These are phyloP conservation scores for Fusarium sp. DNA, from an alignment of 2,329 filamentous ascomycete genomes.

Conservation along the genomic window DNA sequence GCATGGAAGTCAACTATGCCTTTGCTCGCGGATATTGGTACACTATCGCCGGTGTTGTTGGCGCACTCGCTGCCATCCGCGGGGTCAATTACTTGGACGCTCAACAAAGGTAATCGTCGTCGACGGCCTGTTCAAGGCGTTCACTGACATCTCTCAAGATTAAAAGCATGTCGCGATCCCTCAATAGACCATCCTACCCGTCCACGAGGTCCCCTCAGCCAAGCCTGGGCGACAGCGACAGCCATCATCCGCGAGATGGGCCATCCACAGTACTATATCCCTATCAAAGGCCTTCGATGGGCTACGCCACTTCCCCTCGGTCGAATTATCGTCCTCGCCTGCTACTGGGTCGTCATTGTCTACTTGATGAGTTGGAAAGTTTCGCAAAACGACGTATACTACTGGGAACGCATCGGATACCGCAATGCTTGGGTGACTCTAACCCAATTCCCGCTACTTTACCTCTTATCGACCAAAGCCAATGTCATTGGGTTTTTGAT, in stretches of 20 bases:
- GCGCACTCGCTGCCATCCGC: constrained; percentile 58
- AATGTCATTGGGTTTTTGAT: constrained; percentile 72
- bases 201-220: constrained; percentile 62
- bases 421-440: constrained; percentile 77
- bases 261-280: constrained; percentile 69
- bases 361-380: constrained; percentile 69
- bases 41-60: constrained; percentile 66
- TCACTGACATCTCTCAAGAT: constrained; percentile 52
- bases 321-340: constrained; percentile 66
- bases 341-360: constrained; percentile 72
- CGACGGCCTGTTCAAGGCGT: rapidly evolving
- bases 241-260: constrained; percentile 70
- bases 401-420: constrained; percentile 76
- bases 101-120: constrained; percentile 56
- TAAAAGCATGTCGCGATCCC: constrained; percentile 61
- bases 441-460: constrained; percentile 75
- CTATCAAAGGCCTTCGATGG: constrained; percentile 65
- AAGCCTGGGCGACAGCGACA: constrained; percentile 71
- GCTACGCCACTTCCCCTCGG: constrained; percentile 71
- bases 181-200: constrained; percentile 67
- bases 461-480: constrained; percentile 72
- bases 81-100: constrained; percentile 61
- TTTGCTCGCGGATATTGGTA: constrained; percentile 73
- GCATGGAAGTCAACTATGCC: constrained; percentile 62
- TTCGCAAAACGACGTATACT: constrained; percentile 67